These are phyloP conservation scores for Leptomonas pyrrhocoris DNA, from an alignment of 208 protist species.

Conservation along the genomic window DNA sequence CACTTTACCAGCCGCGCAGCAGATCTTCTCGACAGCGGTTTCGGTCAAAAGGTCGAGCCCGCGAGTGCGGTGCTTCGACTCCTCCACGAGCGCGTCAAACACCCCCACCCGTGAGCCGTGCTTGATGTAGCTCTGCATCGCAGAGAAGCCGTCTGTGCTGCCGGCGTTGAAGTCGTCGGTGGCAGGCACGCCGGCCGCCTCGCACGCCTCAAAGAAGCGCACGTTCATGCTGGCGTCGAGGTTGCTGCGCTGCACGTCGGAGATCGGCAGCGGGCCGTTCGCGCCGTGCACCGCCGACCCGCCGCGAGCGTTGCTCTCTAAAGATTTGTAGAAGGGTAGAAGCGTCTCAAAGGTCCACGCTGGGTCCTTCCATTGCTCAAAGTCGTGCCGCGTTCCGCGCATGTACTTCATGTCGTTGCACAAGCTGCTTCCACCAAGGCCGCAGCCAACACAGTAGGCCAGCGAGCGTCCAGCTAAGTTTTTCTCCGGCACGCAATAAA, in stretches of 20 bases:
- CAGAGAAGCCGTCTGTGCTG: slow-evolving; percentile 52
- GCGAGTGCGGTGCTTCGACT: slow-evolving; percentile 29
- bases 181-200: slow-evolving; percentile 59
- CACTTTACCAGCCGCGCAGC: slow-evolving; percentile 32
- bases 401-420: slow-evolving; percentile 75
- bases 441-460: slow-evolving; percentile 42
- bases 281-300: slow-evolving; percentile 36
- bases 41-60: slow-evolving; percentile 46
- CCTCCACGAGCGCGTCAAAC: slow-evolving; percentile 57
- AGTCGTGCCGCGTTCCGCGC: slow-evolving; percentile 49
- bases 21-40: slow-evolving; percentile 37
- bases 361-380: slow-evolving; percentile 42
- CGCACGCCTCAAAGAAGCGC: slow-evolving; percentile 84
- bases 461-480: slow-evolving; percentile 50
- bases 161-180: slow-evolving; percentile 65
- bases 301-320: slow-evolving; percentile 58
- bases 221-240: slow-evolving; percentile 70
- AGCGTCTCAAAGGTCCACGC: slow-evolving; percentile 61
- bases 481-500: slow-evolving; percentile 32
- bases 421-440: slow-evolving; percentile 62
- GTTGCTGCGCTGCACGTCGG: slow-evolving; percentile 56
- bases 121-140: slow-evolving; percentile 58
- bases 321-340: slow-evolving; percentile 47
- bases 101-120: slow-evolving; percentile 49
- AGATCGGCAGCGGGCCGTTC: slow-evolving; percentile 45